Base-by-base conservation (phyloP, 1,284 basidiomycete genomes). In the Cryptococcus sp. region DNA sequence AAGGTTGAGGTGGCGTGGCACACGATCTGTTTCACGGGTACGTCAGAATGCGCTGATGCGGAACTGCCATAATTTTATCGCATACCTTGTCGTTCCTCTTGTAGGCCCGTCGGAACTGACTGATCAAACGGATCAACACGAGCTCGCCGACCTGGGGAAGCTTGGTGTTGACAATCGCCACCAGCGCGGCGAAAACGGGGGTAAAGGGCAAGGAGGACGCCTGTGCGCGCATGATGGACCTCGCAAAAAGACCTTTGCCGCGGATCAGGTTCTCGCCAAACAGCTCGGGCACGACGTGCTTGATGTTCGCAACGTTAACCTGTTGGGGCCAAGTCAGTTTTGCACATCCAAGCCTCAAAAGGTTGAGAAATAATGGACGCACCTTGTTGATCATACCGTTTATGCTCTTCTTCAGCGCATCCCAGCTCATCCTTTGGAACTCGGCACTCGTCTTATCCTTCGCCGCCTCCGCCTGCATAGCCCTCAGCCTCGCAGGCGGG, bases 361-460 rank as follows among this genome's bases (percentile, higher is more conserved):
- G 9, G 4, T 11, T n/a, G 20, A 28, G 35, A 15, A 43, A 13
- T 3, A n/a, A n/a, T 21, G 16, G 9, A 65, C 77, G 63, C 40
- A 82, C 82, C 78, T 97, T 90, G 82, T 99, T 99, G 82, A 98
- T 95, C 67, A 98, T 87, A 89, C 96, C 96, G 24, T 96, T 98
- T 71, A 99, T 91, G 56, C 88, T 91, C 79, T 99, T 99, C 72
- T 94, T 87, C 59, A 99, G 80, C 1, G 96, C 95, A 72, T 99
- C 96, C 96, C 95, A 99, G 24, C 90, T 91, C 65, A 99, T 80
- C 18, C 95, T 83, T 78, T 98, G 96, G 76, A 89, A 98, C 79
- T 97, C 94, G n/a, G 87, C 72, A 64, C 90, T 89, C 50, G 82
- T 81, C 77, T 95, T 93, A 81, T 98, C 92, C 59, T 84, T 81